Conservation (phyloP, 371 early-diverging fungal genomes). For the Smittium mucronatum region DNA sequence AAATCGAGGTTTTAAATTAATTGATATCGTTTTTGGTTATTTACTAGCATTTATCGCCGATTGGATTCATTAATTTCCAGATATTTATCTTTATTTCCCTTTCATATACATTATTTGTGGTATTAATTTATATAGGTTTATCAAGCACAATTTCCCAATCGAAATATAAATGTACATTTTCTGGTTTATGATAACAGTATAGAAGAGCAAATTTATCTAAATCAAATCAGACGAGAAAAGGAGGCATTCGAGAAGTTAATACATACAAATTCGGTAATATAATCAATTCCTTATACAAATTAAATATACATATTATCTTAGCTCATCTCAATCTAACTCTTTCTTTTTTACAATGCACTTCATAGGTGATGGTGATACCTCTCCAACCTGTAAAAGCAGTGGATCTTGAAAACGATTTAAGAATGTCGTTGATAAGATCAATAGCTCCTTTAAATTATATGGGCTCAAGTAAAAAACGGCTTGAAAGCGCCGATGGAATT, state of each 20-base stretch:
- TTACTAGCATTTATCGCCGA: too few species aligned
- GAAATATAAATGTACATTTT: conserved; percentile 67
- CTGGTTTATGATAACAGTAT: conserved; percentile 84
- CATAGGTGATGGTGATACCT: conserved; percentile 56
- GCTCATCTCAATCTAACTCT: too few species aligned
- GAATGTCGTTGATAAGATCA: conserved; percentile 22
- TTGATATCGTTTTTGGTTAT: conserved; percentile 9
- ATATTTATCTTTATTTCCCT: too few species aligned
- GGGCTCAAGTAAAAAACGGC: background rate
- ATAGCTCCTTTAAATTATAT: background rate
- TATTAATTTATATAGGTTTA: conserved; percentile 31
- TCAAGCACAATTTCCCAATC: conserved; percentile 45
- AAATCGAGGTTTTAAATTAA: conserved; percentile 46
- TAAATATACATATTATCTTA: background rate
- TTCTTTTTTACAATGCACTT: too few species aligned
- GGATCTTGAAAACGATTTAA: conserved; percentile 23
- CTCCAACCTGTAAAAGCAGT: conserved; percentile 34
- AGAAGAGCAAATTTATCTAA: conserved; percentile 89
- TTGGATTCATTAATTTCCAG: too few species aligned
- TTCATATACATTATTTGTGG: too few species aligned
- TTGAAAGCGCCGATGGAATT: background rate
- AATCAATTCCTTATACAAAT: background rate
- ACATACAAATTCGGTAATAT: conserved; percentile 58
- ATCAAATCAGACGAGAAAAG: conserved; percentile 75
- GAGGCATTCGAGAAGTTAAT: conserved; percentile 89